Evolutionary conservation across 352 stramenopile species (phyloP).

Genomic region (Globisporangium alternatum): DNA sequence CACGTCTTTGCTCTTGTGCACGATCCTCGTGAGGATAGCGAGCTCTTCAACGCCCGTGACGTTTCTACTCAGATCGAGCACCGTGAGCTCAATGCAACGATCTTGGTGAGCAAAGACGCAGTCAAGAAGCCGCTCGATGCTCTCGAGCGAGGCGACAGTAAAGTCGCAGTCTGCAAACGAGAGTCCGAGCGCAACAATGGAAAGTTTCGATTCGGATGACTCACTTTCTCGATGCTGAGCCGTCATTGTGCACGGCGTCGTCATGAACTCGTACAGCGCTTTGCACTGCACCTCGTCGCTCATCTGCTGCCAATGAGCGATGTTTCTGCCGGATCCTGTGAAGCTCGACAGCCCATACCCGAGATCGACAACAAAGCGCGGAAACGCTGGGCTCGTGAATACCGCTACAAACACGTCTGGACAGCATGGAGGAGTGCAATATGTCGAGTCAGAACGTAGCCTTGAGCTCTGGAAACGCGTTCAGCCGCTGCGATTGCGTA

Average conservation of each 20-base stretch:
- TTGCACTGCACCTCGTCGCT: background rate
- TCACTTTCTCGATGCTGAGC: background rate
- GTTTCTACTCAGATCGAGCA: conserved; percentile 13
- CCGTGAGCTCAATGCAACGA: background rate
- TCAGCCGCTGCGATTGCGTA: too few relatives aligned
- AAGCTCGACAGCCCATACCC: too few relatives aligned
- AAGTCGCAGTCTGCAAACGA: background rate
- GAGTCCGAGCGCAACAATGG: background rate
- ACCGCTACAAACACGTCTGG: too few relatives aligned
- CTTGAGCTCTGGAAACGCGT: background rate
- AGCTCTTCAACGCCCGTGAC: conserved; percentile 3
- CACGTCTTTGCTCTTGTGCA: background rate
- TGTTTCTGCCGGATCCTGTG: too few relatives aligned
- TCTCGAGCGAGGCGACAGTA: background rate
- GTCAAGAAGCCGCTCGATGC: conserved; percentile 1
- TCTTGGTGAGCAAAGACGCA: conserved; percentile 5
- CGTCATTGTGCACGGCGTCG: background rate
- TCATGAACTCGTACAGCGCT: background rate
- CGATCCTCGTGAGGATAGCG: conserved; percentile 13
- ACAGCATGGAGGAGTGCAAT: background rate
- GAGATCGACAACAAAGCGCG: background rate
- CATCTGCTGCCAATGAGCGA: too few relatives aligned
- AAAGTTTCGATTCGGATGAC: too few relatives aligned
- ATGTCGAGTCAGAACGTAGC: background rate
- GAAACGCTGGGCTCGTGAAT: background rate